Evolutionary conservation across 2,329 filamentous ascomycete species (phyloP), one percentile per base, ranked within the genome.

Genomic region (Fusarium coicis): DNA sequence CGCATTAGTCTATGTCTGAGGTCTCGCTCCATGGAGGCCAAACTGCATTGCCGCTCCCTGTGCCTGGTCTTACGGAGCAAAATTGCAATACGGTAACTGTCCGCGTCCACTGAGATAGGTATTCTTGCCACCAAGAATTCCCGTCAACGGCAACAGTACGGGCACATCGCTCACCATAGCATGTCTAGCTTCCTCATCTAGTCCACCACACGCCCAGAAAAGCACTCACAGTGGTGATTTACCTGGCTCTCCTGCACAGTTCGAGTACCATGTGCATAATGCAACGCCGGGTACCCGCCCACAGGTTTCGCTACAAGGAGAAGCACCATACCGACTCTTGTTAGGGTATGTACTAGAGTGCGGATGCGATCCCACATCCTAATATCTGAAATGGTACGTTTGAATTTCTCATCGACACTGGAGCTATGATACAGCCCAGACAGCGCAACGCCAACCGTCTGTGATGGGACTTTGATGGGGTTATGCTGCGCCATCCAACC

Each of bases 401-500:
- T 61, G 44, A 54, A 65, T 58, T 72, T 69, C 60, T 61, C 54
- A 59, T 66, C 19, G 32, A 52, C 47, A 23, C 34, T 23, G n/a
- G 47, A 62, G 68, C 63, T 63, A 55, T 30, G 16, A n/a, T 19
- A 32, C 28, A 32, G 46, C 28, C 28, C 16, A 34, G 30, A 39
- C 50, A 54, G 23, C 19, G 34, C 50, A 54, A 21, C 36, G n/a
- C 43, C 36, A 53, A 53, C 52, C 55, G 53, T 53, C 55, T 73
- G 44, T 46, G 49, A 72, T 67, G 46, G 55, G 58, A 39, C 50
- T 59, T 42, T 34, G 42, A 66, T 63, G 70, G 47, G 56, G 66
- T 67, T 62, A 28, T 37, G 44, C 73, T 77, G 75, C 69, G 75
- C 75, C 66, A 74, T 74, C 30, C 40, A 70, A 71, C 61, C 66